These are phyloP conservation scores for Syzygium malaccense DNA, from an alignment of 441 rosid species.

Conservation along the genomic window DNA sequence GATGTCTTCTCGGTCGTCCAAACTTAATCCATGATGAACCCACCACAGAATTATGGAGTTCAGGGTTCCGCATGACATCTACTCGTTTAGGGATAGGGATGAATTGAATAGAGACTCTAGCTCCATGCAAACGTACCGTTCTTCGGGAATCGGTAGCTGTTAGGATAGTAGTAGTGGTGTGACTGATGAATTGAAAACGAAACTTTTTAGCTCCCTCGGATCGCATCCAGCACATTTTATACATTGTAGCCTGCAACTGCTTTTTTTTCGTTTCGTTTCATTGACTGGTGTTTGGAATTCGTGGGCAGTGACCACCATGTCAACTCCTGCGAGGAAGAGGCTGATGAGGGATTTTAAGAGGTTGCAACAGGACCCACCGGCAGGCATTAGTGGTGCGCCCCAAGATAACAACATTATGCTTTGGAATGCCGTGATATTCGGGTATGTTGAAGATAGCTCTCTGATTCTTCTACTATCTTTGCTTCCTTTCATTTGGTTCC, in stretches of 20 bases:
- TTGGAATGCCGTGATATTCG: constrained; percentile 69
- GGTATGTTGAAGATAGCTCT: constrained; percentile 17
- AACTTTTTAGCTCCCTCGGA: neutral
- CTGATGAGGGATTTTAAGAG: constrained; percentile 75
- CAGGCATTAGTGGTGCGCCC: constrained; percentile 63
- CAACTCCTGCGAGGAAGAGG: constrained; percentile 64
- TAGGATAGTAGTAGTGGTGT: neutral
- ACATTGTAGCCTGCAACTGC: neutral
- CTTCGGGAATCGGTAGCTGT: neutral
- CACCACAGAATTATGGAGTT: neutral
- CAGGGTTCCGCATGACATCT: neutral
- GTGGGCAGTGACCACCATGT: constrained; percentile 17
- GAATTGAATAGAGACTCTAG: neutral
- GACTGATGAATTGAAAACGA: neutral
- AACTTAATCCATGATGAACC: neutral
- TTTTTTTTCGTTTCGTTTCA: neutral
- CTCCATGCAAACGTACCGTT: neutral
- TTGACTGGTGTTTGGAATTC: neutral
- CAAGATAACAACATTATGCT: constrained; percentile 60
- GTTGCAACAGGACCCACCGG: constrained; percentile 65
- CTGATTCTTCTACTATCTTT: neutral
- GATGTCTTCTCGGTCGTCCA: neutral
- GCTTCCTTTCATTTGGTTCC: neutral
- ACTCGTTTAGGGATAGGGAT: neutral
- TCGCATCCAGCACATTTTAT: neutral